A percentile compares a stretch with the other conserved stretches of the same genome.
These are phyloP conservation scores for Barnettozyma vustinii DNA, from an alignment of 805 yeast species.

Conservation along the genomic window DNA sequence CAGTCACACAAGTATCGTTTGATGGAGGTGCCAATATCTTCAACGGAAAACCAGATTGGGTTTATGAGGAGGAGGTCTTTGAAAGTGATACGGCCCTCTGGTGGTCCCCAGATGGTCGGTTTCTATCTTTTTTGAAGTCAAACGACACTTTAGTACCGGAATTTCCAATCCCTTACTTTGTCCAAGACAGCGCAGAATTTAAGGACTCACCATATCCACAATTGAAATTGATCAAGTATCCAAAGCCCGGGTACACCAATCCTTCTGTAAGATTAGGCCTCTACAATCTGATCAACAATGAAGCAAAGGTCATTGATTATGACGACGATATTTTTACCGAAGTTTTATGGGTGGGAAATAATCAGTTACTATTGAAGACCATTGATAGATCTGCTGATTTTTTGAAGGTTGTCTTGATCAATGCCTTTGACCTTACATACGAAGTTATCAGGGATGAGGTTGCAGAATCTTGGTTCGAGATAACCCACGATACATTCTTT, in stretches of 20 bases:
- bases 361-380: constrained; percentile 46
- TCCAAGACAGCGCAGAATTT: constrained; percentile 39
- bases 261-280: constrained; percentile 57
- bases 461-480: constrained; percentile 69
- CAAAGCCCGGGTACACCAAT: constrained; percentile 77
- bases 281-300: constrained; percentile 31
- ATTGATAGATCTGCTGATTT: constrained; percentile 64
- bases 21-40: constrained; percentile 71
- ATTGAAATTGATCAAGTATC: constrained; percentile 60
- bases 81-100: constrained; percentile 66
- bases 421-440: constrained; percentile 35
- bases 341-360: constrained; percentile 62
- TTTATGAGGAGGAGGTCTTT: constrained; percentile 85
- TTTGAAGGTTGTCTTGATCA: constrained; percentile 51
- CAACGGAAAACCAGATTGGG: constrained; percentile 93
- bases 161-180: constrained; percentile 71
- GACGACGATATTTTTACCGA: constrained; percentile 51
- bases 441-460: constrained; percentile 43
- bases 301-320: constrained; percentile 37
- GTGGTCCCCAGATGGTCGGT: constrained; percentile 82
- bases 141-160: constrained; percentile 73
- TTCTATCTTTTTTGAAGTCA: constrained; percentile 56
- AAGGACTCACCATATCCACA: constrained; percentile 49
- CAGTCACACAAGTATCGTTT: constrained; percentile 42
- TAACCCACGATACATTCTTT: constrained; percentile 55